Evolutionary conservation across 2,329 filamentous ascomycete species (phyloP), one percentile per base, ranked within the genome.

Genomic region (Xenoacremonium recifei): DNA sequence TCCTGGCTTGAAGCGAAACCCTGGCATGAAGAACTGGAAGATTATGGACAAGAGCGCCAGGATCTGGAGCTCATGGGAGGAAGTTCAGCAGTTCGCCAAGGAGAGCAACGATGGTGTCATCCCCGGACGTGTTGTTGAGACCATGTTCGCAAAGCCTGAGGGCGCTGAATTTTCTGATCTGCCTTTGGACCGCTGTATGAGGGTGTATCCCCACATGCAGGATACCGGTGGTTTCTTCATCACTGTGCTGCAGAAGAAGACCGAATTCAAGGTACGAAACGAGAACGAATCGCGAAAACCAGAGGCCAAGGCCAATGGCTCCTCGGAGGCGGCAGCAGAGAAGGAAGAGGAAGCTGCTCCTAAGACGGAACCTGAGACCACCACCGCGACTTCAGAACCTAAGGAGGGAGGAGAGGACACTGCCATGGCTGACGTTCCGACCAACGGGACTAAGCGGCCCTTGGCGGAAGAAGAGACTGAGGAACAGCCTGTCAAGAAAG

Each of bases 151-250:
- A 5, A 68, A 69, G 29, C 75, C 80, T 0, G 72, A 74, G 43
- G 69, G 67, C 13, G 67, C 70, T 29, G 69, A 73, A 20, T 79
- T 77, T 40, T 72, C 79, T 66, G 60, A 78, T 67, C 75, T 96
- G 18, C 90, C 90, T 13, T 77, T 97, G 15, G 88, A 96, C 58
- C 81, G 87, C 46, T 96, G 92, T 67, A 91, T 97, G 77, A 81
- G 93, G 48, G 84, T 99, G 6, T 99, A 97, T 64, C 88, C 91
- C 23, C 93, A 99, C 65, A 78, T 90, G 61, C 93, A 99, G 67
- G 90, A 99, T 58, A 99, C 93, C 3, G 93, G 93, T 42, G 92
- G 87, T 17, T 99, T 99, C 76, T 99, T 99, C 71, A 96, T 99
- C 62, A 86, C 90, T 1, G 91, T 96, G 1, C 70, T 99, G 15